Evolutionary conservation across 805 yeast genomes (phyloP), one percentile per base, ranked within the genome.

Genomic region (Saturnispora dispora): DNA sequence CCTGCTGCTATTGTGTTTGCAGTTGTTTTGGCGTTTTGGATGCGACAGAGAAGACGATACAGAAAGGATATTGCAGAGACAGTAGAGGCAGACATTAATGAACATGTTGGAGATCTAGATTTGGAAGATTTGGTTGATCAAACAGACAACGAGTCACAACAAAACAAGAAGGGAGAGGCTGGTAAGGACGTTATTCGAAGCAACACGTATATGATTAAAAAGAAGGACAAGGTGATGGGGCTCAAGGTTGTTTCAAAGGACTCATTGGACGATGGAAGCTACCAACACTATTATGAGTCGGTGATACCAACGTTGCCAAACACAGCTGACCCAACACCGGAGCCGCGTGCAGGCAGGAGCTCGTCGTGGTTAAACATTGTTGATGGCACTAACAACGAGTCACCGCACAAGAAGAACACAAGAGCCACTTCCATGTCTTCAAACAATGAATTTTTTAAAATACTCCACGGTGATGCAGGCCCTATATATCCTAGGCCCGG

Each of bases 1-100:
- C 82, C 82, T 0, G 58, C 70, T n/a, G 70, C 67, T 4, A 55
- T 74, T 9, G 71, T 73, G 1, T 11, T 71, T 1, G 17, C 68
- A 0, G 63, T 74, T 2, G 66, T 73, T 0, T 32, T 65, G 2
- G 55, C 54, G 10, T 68, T 73, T 51, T 71, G 75, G 71, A 52
- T 61, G 30, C 66, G 73, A 43, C 68, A 71, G 50, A 71, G 66
- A 51, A 57, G 63, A 52, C 65, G 71, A 43, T 63, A 68, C 37
- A 67, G 64, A 46, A 58, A 60, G 46, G 81, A 77, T 52, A 49
- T 47, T 7, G 67, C 64, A 41, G 59, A 64, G 23, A 67, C 66
- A 18, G 69, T 67, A 44, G 60, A 59, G 4, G 36, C 48, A 1
- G 73, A 70, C 13, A 68, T 69, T 45, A 71, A 66, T 11, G 61